phyloP scores from a whole-genome alignment of 1,284 basidiomycete species.

The Cerioporus squamosus region DNA sequence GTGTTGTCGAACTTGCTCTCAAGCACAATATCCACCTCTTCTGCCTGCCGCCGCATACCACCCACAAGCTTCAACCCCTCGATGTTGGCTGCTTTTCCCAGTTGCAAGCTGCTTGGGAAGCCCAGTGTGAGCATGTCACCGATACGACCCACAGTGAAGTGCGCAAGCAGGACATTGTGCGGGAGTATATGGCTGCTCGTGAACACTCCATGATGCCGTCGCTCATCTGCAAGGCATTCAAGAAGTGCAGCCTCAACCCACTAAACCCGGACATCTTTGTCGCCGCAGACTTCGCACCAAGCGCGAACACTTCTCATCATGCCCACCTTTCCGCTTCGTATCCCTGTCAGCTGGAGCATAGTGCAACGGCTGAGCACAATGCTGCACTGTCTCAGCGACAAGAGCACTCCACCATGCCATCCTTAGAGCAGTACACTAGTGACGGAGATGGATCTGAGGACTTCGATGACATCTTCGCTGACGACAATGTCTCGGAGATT shows the following conservation, averaged over 20 bases:
- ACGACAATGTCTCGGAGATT: background rate
- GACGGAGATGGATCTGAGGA: too few species aligned
- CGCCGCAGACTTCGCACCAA: background rate
- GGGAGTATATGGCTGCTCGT: background rate
- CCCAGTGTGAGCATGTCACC: slow-evolving; percentile 14
- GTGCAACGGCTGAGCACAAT: too few species aligned
- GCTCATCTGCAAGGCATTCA: background rate
- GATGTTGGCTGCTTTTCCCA: slow-evolving; percentile 42
- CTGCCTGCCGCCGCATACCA: slow-evolving; percentile 43
- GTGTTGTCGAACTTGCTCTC: slow-evolving; percentile 29
- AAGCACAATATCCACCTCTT: slow-evolving; percentile 36
- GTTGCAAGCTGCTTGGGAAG: slow-evolving; percentile 7
- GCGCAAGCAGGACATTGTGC: background rate
- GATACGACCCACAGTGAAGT: slow-evolving; percentile 4
- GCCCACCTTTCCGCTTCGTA: background rate
- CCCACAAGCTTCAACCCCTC: slow-evolving; percentile 43
- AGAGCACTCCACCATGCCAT: too few species aligned
- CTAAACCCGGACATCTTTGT: background rate
- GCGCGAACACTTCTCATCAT: background rate
- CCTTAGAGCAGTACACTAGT: too few species aligned
- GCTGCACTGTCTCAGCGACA: too few species aligned
- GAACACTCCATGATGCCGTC: background rate
- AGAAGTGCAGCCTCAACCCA: background rate
- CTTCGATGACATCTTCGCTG: background rate
- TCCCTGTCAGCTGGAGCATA: background rate